Base-by-base conservation (phyloP, 345 rosid genomes). In the Cochlearia excelsa region DNA sequence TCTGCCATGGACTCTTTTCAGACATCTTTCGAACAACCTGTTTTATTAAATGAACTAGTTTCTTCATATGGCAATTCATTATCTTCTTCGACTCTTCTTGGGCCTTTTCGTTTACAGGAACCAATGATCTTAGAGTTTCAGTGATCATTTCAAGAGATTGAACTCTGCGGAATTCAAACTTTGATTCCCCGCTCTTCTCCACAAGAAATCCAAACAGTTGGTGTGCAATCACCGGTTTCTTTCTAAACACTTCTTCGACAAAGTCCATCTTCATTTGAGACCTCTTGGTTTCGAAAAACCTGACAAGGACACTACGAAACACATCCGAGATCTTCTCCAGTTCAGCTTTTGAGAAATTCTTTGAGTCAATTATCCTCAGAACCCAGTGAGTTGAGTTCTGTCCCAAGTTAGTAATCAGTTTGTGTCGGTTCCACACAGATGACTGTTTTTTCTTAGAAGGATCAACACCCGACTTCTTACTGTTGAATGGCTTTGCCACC, bases 401-500 rank as follows among this genome's bases (percentile, higher is more conserved):
- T 9, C 84, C 90, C 3, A 93, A 81, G 53, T 84, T 80, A 45
- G 73, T 65, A 26, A 85, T 62, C 81, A 93, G 81, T 76, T 79
- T 87, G 75, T 85, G 79, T 34, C 95, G 81, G 72, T 77, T 86
- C 83, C 71, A 71, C 1, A 84, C 76, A 52, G 96, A 83, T 34
- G 84, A 82, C 46, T 77, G 90, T 79, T 87, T 84, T 72, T 79
- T 83, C 85, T 82, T 82, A 51, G 91, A 78, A 55, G 80, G 76
- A 51, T 66, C 77, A 60, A 63, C 67, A 11, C 75, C 78, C 38
- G 87, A 76, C 74, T 84, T 81, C 78, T 85, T 93, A 65, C 78
- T 84, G 79, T 90, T 93, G 72, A 93, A 90, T 37, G 96, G 88
- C 75, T 78, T 93, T 40, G 96, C 87, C 30, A 90, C 97, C 77